Evolutionary conservation across 2,329 filamentous ascomycete genomes (phyloP), one percentile per base, ranked within the genome.

Genomic region (Neocucurbitaria cava): DNA sequence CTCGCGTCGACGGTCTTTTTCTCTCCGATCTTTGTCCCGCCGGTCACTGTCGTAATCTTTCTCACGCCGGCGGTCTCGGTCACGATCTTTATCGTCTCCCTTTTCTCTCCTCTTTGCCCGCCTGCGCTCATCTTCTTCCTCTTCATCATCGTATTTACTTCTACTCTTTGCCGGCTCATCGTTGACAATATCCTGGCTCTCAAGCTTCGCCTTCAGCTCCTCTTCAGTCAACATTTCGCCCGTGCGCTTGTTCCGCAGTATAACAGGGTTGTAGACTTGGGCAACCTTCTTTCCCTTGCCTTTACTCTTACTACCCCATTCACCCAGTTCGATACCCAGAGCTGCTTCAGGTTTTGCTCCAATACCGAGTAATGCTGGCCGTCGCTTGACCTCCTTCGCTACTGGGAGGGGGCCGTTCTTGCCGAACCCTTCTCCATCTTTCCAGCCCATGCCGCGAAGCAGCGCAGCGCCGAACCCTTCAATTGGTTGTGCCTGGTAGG

Each of bases 361-460:
- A 7, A 98, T 88, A 0, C 95, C 95, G 9, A 98, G 81, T 51
- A 96, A 83, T 54, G 92, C 92, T 15, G 92, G 89, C 45, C 93
- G 85, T 46, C 87, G 83, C 70, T 89, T 88, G 13, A 87, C 81
- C 17, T 87, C 79, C 58, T 86, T 88, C 31, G 87, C 81, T 62
- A 89, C 89, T 24, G 49, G 41, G 1, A 49, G 28, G 4, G 48
- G 75, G 17, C 76, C 75, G 23, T 76, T 76, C 49, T 83, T 75
- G 78, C 89, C 80, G 46, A 87, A 81, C 35, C 79, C 77, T 58
- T 86, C 81, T 17, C 83, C 86, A 59, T 87, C 86, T 68, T 97
- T 92, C 93, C 94, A 97, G 8, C 95, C 95, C 90, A 98, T 97
- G 9, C 93, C 92, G 28, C 93, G 87, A 31, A 99, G 82, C 60